Evolutionary conservation across 768 basidiomycete species (phyloP).

Genomic region (Tylopilus vinaceipallidus): DNA sequence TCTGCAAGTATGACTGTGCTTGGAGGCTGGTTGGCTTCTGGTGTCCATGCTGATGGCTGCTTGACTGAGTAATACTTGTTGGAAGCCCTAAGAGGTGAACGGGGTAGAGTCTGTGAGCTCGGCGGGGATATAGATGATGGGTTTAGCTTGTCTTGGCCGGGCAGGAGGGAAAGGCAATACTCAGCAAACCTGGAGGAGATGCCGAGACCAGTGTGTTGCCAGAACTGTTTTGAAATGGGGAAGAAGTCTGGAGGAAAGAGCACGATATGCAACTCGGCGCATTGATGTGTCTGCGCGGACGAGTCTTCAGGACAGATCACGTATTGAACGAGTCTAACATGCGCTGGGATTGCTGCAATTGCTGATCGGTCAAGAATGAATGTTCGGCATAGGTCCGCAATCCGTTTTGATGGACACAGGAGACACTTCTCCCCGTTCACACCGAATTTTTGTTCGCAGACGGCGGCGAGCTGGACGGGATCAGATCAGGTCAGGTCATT

Average conservation of each 20-base stretch:
- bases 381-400: conserved; percentile 72
- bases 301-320: conserved; percentile 63
- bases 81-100: conserved; percentile 40
- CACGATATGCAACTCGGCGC: conserved; percentile 75
- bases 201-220: conserved; percentile 93
- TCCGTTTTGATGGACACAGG: conserved; percentile 69
- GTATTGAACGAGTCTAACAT: conserved; percentile 64
- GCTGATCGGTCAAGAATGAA: conserved; percentile 61
- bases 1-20: conserved; percentile 34
- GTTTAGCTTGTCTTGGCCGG: conserved; percentile 35
- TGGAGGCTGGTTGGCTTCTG: conserved; percentile 5
- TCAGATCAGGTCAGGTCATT: neutral
- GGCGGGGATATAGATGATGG: conserved; percentile 30
- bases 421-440: conserved; percentile 69
- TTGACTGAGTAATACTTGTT: conserved; percentile 58
- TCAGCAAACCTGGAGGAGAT: conserved; percentile 88
- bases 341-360: conserved; percentile 40
- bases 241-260: conserved; percentile 66
- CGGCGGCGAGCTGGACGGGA: conserved; percentile 60
- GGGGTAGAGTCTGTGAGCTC: conserved; percentile 19
- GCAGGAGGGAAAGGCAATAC: conserved; percentile 70
- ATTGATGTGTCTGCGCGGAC: conserved; percentile 23
- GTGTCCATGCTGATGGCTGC: conserved; percentile 7
- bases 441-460: conserved; percentile 81
- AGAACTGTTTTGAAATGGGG: conserved; percentile 81